Evolutionary conservation across 306 rosid genomes (phyloP).

Genomic region (Sechiopsis laciniata): DNA sequence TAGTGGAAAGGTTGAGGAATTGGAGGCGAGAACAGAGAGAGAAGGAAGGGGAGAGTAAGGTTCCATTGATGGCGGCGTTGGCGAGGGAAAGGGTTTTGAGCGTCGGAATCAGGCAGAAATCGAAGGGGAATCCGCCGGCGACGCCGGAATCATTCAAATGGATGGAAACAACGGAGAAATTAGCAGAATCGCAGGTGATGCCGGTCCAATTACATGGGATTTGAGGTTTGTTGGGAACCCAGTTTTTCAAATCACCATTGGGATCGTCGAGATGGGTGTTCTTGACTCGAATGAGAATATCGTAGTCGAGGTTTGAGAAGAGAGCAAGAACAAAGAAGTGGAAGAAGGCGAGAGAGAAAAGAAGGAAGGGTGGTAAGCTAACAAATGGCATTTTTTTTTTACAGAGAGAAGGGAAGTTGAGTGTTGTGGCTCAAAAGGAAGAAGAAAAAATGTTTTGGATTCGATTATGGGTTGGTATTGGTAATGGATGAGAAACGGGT

Average conservation of each 20-base stretch:
- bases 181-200: conserved; percentile 42
- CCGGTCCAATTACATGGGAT: conserved; percentile 70
- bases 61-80: conserved; percentile 31
- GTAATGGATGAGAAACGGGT: background rate
- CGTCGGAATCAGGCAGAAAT: conserved; percentile 54
- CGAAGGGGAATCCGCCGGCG: conserved; percentile 51
- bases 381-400: conserved; percentile 29
- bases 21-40: conserved; percentile 54
- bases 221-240: conserved; percentile 30
- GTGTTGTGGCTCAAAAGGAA: background rate
- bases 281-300: conserved; percentile 54
- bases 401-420: background rate
- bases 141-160: conserved; percentile 36
- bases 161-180: conserved; percentile 37
- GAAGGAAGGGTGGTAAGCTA: background rate
- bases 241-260: conserved; percentile 37
- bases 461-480: too few species aligned
- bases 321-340: conserved; percentile 4
- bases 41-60: conserved; percentile 35
- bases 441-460: background rate
- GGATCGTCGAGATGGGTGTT: conserved; percentile 43
- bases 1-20: conserved; percentile 42
- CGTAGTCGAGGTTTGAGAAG: conserved; percentile 33
- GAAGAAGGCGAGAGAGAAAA: conserved; percentile 18
- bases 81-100: conserved; percentile 48